These are phyloP conservation scores for Pichia inconspicua DNA, from an alignment of 1,139 yeast species.

Conservation along the genomic window DNA sequence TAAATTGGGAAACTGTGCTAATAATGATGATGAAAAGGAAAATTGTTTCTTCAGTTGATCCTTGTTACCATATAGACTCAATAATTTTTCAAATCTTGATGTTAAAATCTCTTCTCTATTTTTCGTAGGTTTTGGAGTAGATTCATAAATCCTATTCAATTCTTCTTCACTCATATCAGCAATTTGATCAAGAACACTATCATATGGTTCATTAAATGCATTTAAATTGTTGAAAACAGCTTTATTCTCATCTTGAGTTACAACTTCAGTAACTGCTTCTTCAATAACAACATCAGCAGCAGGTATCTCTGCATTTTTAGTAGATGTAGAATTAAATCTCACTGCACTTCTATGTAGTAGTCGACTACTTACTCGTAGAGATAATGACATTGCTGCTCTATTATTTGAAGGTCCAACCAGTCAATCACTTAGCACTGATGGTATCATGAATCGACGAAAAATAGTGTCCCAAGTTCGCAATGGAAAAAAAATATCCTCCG, in stretches of 20 bases:
- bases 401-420: not conserved
- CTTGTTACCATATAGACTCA: slow-evolving; percentile 20
- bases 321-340: slow-evolving; percentile 7
- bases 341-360: slow-evolving; percentile 2
- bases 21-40: slow-evolving; percentile 19
- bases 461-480: not conserved
- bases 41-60: slow-evolving; percentile 18
- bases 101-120: slow-evolving; percentile 23
- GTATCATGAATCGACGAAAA: slow-evolving; percentile 1
- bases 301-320: not conserved
- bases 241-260: not conserved
- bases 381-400: not conserved
- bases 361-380: slow-evolving; percentile 1
- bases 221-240: slow-evolving; percentile 4
- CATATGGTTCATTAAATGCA: slow-evolving; percentile 10
- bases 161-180: slow-evolving; percentile 19
- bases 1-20: slow-evolving; percentile 32
- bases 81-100: slow-evolving; percentile 21
- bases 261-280: not conserved
- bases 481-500: not conserved
- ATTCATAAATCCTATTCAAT: slow-evolving; percentile 20
- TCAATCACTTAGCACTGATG: no score
- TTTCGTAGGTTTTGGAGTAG: slow-evolving; percentile 22
- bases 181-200: slow-evolving; percentile 14
- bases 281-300: not conserved